Evolutionary conservation across 371 early-diverging fungal genomes (phyloP).

Genomic region (Lichtheimia ornata): DNA sequence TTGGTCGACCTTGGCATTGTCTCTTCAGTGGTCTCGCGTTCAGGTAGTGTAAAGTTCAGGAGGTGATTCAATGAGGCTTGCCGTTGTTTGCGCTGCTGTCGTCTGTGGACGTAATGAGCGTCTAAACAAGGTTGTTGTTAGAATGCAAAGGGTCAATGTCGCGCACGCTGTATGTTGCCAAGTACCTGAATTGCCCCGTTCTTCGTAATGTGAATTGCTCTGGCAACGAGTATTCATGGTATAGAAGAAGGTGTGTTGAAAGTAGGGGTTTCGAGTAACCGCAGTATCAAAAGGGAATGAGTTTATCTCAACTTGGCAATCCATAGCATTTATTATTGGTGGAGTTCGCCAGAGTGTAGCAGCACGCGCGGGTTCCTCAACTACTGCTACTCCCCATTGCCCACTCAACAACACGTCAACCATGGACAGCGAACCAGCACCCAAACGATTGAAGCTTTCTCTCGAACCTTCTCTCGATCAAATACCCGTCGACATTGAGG

Average conservation of each 20-base stretch:
- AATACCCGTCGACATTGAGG: conserved; percentile 54
- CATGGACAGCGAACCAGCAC: conserved; percentile 8
- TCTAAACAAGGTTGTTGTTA: background rate
- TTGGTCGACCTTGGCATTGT: conserved; percentile 3
- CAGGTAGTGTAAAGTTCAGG: conserved; percentile 81
- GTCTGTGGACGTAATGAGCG: background rate
- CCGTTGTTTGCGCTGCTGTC: conserved; percentile 29
- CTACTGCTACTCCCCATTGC: no score
- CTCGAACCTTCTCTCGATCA: conserved; percentile 55
- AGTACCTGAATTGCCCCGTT: conserved; percentile 4
- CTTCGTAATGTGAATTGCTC: no score
- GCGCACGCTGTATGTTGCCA: background rate
- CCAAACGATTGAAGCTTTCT: conserved; percentile 57
- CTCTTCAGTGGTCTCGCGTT: conserved; percentile 38
- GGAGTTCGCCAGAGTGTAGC: no score
- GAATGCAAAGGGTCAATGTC: background rate
- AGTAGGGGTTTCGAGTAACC: no score
- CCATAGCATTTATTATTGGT: no score
- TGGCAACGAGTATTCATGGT: no score
- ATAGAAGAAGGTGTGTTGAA: no score
- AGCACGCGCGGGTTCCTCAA: no score
- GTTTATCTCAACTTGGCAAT: no score
- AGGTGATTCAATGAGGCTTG: conserved; percentile 72
- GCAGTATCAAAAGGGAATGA: no score
- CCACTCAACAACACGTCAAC: no score